A percentile compares a stretch with the other conserved stretches of the same genome.
Conservation (phyloP, 2,329 filamentous ascomycete species). For the Monilinia vaccinii-corymbosi region DNA sequence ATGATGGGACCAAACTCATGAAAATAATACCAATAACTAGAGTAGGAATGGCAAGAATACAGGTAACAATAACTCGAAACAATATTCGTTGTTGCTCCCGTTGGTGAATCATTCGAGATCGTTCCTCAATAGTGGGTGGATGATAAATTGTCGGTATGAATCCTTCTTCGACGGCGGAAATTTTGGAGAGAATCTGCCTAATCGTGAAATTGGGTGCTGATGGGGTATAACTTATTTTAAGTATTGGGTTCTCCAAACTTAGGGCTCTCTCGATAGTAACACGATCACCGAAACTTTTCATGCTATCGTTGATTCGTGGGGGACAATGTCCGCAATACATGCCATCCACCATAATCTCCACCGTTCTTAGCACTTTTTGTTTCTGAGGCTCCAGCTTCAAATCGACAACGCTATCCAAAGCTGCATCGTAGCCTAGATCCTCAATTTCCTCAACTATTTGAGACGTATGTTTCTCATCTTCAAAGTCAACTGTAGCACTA, state of each 20-base stretch:
- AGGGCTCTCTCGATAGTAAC: conserved; percentile 43
- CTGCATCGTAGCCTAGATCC: conserved; percentile 57
- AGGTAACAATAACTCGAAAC: conserved; percentile 59
- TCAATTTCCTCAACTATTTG: conserved; percentile 42
- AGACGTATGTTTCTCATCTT: conserved; percentile 35
- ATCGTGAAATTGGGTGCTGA: conserved; percentile 62
- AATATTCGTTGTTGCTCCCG: conserved; percentile 62
- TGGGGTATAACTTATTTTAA: conserved; percentile 64
- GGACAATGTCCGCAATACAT: conserved; percentile 71
- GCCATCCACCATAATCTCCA: conserved; percentile 59
- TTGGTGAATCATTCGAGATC: conserved; percentile 61
- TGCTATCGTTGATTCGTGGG: conserved; percentile 42
- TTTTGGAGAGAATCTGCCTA: conserved; percentile 59
- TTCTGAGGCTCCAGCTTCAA: conserved; percentile 18
- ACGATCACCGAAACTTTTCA: conserved; percentile 43
- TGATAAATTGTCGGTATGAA: conserved; percentile 67
- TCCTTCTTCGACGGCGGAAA: conserved; percentile 55
- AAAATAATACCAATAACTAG: conserved; percentile 84
- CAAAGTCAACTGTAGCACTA: conserved; percentile 40
- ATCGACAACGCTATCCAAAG: conserved; percentile 40
- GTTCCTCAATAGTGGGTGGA: conserved; percentile 74
- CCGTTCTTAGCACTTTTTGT: conserved; percentile 35
- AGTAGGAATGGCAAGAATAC: conserved; percentile 66
- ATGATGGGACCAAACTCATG: conserved; percentile 67
- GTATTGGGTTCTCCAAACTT: conserved; percentile 53